These are phyloP conservation scores for Colletotrichum acutatum DNA, from an alignment of 2,329 filamentous ascomycete genomes.

Conservation along the genomic window DNA sequence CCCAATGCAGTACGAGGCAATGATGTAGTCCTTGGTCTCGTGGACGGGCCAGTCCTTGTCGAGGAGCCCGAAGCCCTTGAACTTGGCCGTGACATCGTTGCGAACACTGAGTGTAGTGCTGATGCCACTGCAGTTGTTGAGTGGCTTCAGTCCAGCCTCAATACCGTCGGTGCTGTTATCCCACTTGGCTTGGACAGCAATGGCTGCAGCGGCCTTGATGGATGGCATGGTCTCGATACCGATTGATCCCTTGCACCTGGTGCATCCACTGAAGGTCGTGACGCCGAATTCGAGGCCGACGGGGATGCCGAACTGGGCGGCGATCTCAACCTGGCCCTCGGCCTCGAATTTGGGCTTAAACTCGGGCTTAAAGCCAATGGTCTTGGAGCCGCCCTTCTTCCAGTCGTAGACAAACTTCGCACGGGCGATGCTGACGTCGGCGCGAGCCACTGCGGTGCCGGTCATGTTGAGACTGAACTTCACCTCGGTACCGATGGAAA, in stretches of 20 bases:
- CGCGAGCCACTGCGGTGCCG: background rate
- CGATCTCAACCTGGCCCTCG: background rate
- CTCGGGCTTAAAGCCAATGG: background rate
- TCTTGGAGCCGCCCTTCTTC: background rate
- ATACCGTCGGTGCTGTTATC: background rate
- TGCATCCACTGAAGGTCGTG: background rate
- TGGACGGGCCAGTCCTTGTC: background rate
- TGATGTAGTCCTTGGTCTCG: background rate
- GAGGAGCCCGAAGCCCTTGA: background rate
- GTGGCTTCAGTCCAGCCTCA: background rate
- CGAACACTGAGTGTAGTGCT: background rate
- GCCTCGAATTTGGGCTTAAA: background rate
- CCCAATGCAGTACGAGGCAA: background rate
- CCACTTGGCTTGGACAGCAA: background rate
- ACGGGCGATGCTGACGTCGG: background rate
- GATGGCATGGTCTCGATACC: slow-evolving; percentile 1
- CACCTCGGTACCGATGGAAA: background rate
- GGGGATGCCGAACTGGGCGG: background rate
- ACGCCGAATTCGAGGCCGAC: background rate
- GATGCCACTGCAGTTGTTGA: background rate
- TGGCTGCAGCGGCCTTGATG: background rate
- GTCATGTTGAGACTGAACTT: background rate
- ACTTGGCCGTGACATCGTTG: background rate
- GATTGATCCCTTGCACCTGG: background rate
- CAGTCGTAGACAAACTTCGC: background rate